Evolutionary conservation across 208 protist species (phyloP).

Genomic region (Leishmania lainsoni): DNA sequence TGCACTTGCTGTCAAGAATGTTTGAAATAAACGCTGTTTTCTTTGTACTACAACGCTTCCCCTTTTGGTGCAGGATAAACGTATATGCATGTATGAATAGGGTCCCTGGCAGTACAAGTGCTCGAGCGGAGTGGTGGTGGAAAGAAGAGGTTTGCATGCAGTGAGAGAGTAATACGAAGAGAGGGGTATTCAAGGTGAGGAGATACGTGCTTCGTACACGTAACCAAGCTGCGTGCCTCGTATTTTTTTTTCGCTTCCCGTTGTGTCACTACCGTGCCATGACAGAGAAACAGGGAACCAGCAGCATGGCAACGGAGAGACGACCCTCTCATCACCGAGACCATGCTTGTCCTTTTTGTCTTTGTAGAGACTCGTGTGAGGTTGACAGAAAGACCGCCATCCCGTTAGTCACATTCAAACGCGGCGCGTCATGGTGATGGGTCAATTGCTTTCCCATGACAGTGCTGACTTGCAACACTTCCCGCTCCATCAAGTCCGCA

Average conservation of each 20-base stretch:
- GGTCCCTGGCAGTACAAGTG: too few species aligned
- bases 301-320: background rate
- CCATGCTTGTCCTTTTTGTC: background rate
- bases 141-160: background rate
- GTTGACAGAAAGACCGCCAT: background rate
- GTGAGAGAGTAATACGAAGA: background rate
- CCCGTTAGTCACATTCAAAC: background rate
- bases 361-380: background rate
- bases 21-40: background rate
- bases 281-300: background rate
- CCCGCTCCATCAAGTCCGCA: background rate
- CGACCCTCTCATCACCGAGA: background rate
- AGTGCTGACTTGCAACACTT: background rate
- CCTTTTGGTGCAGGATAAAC: background rate
- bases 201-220: background rate
- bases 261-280: background rate
- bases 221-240: background rate
- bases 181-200: background rate
- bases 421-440: background rate
- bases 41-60: background rate
- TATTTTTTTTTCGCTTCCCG: background rate
- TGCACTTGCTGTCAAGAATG: background rate
- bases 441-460: background rate
- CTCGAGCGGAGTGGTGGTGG: background rate
- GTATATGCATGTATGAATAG: background rate